These are phyloP conservation scores for Teratosphaeria gauchensis DNA, from an alignment of 2,329 filamentous ascomycete species.

Conservation along the genomic window DNA sequence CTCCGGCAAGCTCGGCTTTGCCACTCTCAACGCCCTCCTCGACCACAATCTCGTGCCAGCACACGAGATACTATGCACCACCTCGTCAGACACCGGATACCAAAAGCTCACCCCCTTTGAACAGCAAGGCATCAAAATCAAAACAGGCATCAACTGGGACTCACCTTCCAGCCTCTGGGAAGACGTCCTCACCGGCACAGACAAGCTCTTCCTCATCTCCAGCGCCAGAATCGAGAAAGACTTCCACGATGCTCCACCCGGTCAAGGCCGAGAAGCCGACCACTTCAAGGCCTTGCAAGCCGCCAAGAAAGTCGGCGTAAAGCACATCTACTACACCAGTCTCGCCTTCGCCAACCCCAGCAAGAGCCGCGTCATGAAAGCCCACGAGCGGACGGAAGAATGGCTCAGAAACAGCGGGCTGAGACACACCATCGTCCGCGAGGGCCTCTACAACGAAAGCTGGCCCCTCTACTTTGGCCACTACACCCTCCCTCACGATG, in stretches of 20 bases:
- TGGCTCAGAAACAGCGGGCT: slow-evolving; percentile 26
- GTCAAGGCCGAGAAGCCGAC: slow-evolving; percentile 35
- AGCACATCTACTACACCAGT: slow-evolving; percentile 39
- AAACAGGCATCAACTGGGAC: slow-evolving; percentile 30
- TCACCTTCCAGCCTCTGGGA: slow-evolving; percentile 23
- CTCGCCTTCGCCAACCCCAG: slow-evolving; percentile 34
- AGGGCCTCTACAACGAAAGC: slow-evolving; percentile 38
- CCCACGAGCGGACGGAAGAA: slow-evolving; percentile 37
- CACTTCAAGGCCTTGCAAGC: slow-evolving; percentile 36
- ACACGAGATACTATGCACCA: slow-evolving; percentile 28
- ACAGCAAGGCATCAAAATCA: slow-evolving; percentile 23
- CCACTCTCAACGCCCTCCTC: slow-evolving; percentile 34
- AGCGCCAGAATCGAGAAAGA: slow-evolving; percentile 35
- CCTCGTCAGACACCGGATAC: slow-evolving; percentile 25
- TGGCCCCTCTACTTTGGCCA: slow-evolving; percentile 41
- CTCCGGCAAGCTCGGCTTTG: slow-evolving; percentile 37
- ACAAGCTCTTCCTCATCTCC: slow-evolving; percentile 38
- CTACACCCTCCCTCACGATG: slow-evolving; percentile 28
- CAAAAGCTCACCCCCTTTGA: slow-evolving; percentile 14
- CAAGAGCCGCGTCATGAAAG: slow-evolving; percentile 36
- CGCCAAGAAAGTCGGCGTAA: slow-evolving; percentile 30
- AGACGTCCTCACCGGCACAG: slow-evolving; percentile 28
- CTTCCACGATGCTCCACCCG: slow-evolving; percentile 32
- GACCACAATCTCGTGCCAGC: slow-evolving; percentile 30
- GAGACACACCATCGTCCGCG: slow-evolving; percentile 31